Evolutionary conservation across 345 rosid genomes (phyloP).

Genomic region (Hirschfeldia incana): DNA sequence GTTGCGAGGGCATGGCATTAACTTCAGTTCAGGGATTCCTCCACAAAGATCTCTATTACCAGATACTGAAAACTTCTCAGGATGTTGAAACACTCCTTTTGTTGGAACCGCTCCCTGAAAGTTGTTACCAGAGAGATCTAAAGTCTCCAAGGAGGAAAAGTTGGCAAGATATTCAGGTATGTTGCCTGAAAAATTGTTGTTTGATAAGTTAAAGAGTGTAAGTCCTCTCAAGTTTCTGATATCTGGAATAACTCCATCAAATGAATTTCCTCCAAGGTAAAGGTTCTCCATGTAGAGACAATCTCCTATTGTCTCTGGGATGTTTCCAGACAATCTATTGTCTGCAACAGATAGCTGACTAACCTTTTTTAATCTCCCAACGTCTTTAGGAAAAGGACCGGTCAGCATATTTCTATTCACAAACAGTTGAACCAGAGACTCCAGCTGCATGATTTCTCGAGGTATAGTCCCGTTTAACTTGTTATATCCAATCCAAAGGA

Average conservation of each 20-base stretch:
- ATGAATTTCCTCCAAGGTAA: neutral
- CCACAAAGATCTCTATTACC: constrained; percentile 36
- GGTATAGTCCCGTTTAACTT: neutral
- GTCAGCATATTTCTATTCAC: neutral
- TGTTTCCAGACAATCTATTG: constrained; percentile 4
- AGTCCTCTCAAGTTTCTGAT: neutral
- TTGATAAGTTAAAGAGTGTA: neutral
- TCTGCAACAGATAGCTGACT: neutral
- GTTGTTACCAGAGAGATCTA: constrained; percentile 33
- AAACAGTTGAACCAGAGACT: neutral
- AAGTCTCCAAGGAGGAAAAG: neutral
- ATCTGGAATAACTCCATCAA: constrained; percentile 32
- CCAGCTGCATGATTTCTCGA: neutral
- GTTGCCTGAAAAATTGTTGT: constrained; percentile 14
- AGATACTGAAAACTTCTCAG: neutral
- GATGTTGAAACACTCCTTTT: constrained; percentile 31
- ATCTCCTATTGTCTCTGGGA: neutral
- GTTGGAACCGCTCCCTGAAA: constrained; percentile 33
- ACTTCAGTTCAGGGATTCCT: constrained; percentile 17
- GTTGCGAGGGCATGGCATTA: constrained; percentile 21
- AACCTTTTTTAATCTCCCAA: constrained; percentile 3
- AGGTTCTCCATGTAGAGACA: constrained; percentile 5
- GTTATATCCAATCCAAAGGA: neutral
- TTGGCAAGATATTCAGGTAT: constrained; percentile 22
- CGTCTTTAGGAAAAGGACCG: constrained; percentile 7